Evolutionary conservation across 331 rosid genomes (phyloP).

Genomic region (Dryas integrifolia): DNA sequence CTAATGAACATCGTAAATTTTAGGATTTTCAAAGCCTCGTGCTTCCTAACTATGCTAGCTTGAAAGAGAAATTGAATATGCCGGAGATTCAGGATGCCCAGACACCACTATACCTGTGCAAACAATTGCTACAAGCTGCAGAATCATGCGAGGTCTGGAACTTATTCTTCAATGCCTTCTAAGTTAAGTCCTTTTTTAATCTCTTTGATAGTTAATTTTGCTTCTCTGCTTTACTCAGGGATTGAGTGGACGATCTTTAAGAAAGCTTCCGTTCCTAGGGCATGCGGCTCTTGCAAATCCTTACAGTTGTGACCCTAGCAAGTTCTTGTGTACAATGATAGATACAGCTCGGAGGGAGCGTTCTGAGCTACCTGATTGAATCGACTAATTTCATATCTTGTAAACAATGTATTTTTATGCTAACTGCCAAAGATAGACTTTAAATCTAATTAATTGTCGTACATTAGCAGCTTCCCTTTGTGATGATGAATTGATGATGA

Average conservation of each 20-base stretch:
- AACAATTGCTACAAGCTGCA: conserved; percentile 69
- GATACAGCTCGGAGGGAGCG: conserved; percentile 50
- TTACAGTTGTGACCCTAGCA: conserved; percentile 54
- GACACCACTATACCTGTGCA: conserved; percentile 43
- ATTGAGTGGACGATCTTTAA: conserved; percentile 80
- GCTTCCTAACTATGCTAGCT: conserved; percentile 59
- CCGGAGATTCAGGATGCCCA: conserved; percentile 40
- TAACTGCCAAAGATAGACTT: neutral
- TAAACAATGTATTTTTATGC: conserved; percentile 5
- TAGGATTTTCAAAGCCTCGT: conserved; percentile 46
- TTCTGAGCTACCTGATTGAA: conserved; percentile 75
- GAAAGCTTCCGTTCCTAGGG: conserved; percentile 93
- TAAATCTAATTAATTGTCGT: neutral
- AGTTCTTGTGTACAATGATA: conserved; percentile 63
- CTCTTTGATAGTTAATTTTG: conserved; percentile 5
- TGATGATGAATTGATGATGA: neutral
- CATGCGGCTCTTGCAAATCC: conserved; percentile 78
- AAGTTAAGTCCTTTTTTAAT: neutral
- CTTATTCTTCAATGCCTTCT: conserved; percentile 16
- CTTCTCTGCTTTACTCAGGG: conserved; percentile 50
- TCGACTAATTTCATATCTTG: conserved; percentile 21
- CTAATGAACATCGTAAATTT: conserved; percentile 30
- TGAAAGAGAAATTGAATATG: conserved; percentile 51
- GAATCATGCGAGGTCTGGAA: conserved; percentile 79
- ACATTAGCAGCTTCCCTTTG: neutral